phyloP scores from a whole-genome alignment of 2,329 filamentous ascomycete species.

The Aspergillus costaricaensis region DNA sequence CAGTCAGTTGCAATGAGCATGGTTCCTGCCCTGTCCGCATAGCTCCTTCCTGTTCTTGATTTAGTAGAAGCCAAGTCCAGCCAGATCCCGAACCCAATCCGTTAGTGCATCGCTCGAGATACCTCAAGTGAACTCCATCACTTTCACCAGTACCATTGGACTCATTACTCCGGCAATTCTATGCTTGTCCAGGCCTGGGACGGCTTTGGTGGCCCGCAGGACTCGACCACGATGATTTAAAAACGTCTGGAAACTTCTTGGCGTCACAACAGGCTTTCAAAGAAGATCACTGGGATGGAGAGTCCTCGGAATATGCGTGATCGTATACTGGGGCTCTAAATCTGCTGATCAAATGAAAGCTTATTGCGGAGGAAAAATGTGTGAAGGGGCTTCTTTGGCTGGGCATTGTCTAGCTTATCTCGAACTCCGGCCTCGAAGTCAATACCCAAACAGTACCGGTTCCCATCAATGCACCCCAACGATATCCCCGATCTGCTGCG shows the following conservation, averaged over 20 bases:
- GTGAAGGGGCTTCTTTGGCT: not conserved
- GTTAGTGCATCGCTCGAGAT: not conserved
- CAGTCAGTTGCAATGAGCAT: not conserved
- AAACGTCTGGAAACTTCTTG: not conserved
- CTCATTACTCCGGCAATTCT: not conserved
- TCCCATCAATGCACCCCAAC: not conserved
- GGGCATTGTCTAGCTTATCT: slow-evolving; percentile 3
- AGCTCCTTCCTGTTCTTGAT: no score
- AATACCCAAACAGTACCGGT: not conserved
- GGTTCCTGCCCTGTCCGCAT: no score
- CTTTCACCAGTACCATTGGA: not conserved
- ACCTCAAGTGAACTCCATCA: not conserved
- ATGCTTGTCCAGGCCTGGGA: not conserved
- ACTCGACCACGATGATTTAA: not conserved
- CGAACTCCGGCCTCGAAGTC: not conserved
- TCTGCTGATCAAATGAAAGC: not conserved
- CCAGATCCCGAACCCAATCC: not conserved
- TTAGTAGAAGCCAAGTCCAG: not conserved
- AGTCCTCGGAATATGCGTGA: not conserved
- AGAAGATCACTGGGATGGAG: not conserved
- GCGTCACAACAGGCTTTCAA: not conserved
- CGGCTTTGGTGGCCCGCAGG: not conserved
- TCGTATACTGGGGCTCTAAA: not conserved
- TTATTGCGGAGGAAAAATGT: not conserved
- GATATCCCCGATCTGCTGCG: not conserved